These are phyloP conservation scores for Collariella sp. DNA, from an alignment of 495 filamentous ascomycete species.

Conservation along the genomic window DNA sequence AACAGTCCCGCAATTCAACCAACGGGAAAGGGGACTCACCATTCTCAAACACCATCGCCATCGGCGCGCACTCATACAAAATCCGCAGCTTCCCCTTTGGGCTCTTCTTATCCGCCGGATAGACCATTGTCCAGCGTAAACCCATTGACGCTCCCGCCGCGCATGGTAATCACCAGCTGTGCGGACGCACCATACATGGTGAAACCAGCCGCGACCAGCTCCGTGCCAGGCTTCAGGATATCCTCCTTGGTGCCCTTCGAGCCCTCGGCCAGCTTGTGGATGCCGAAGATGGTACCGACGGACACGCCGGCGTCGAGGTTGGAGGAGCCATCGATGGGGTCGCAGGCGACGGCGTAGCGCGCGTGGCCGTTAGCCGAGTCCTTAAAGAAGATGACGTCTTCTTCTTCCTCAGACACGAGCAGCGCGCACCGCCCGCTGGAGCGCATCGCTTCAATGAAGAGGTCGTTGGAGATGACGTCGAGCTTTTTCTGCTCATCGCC, in stretches of 20 bases:
- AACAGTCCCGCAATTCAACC: too few relatives aligned
- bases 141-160: slow-evolving; percentile 83
- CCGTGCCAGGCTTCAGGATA: slow-evolving; percentile 77
- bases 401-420: slow-evolving; percentile 94
- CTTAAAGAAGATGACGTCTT: slow-evolving; percentile 79
- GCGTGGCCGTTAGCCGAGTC: slow-evolving; percentile 57
- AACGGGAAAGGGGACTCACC: slow-evolving; percentile 44
- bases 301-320: slow-evolving; percentile 97
- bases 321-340: slow-evolving; percentile 95
- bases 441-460: slow-evolving; percentile 91
- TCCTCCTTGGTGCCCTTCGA: slow-evolving; percentile 68
- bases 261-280: slow-evolving; percentile 74
- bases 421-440: slow-evolving; percentile 82
- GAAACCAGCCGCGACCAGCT: slow-evolving; percentile 89
- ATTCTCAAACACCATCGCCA: slow-evolving; percentile 99
- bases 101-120: slow-evolving; percentile 95
- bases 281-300: slow-evolving; percentile 94
- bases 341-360: slow-evolving; percentile 91
- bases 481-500: slow-evolving; percentile 99
- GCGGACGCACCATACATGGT: slow-evolving; percentile 99
- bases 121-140: slow-evolving; percentile 95
- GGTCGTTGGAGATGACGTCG: slow-evolving; percentile 95
- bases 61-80: slow-evolving; percentile 96
- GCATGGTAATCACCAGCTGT: slow-evolving; percentile 95
- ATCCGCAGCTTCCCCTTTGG: slow-evolving; percentile 97